Evolutionary conservation across 1,139 yeast genomes (phyloP).

Genomic region (Fermentozyma sake): DNA sequence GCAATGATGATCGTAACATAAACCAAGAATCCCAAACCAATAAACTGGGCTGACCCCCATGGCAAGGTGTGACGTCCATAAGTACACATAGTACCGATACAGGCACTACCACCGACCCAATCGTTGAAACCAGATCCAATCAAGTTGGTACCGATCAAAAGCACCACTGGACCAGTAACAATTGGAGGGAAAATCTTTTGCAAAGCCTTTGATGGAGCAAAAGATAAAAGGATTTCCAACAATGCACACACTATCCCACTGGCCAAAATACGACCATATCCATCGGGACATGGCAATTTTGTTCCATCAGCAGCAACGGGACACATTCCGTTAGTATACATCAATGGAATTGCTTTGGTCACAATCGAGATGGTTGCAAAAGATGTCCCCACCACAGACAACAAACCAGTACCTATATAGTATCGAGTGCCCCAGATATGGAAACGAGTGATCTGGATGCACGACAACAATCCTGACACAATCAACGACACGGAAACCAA

Average conservation of each 20-base stretch:
- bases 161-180: conserved; percentile 89
- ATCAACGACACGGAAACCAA: conserved; percentile 76
- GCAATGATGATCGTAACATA: conserved; percentile 65
- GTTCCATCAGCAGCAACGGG: conserved; percentile 57
- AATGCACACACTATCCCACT: conserved; percentile 76
- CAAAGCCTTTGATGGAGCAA: conserved; percentile 66
- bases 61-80: conserved; percentile 52
- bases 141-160: conserved; percentile 70
- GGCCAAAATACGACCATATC: conserved; percentile 81
- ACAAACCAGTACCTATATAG: conserved; percentile 79
- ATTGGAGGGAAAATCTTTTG: conserved; percentile 79
- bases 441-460: conserved; percentile 76
- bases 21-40: conserved; percentile 84
- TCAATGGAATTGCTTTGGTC: conserved; percentile 67
- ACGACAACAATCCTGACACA: conserved; percentile 68
- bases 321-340: conserved; percentile 74
- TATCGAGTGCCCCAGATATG: conserved; percentile 69
- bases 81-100: conserved; percentile 40
- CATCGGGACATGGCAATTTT: conserved; percentile 77
- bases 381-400: conserved; percentile 86
- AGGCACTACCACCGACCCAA: conserved; percentile 87
- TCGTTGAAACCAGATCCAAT: conserved; percentile 70
- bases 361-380: conserved; percentile 85
- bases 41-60: conserved; percentile 83
- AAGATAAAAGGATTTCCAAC: conserved; percentile 65